A percentile compares a stretch with the other conserved stretches of the same genome.
Evolutionary conservation across 2,329 filamentous ascomycete species (phyloP).

Genomic region (Cadophora luteo-olivacea): DNA sequence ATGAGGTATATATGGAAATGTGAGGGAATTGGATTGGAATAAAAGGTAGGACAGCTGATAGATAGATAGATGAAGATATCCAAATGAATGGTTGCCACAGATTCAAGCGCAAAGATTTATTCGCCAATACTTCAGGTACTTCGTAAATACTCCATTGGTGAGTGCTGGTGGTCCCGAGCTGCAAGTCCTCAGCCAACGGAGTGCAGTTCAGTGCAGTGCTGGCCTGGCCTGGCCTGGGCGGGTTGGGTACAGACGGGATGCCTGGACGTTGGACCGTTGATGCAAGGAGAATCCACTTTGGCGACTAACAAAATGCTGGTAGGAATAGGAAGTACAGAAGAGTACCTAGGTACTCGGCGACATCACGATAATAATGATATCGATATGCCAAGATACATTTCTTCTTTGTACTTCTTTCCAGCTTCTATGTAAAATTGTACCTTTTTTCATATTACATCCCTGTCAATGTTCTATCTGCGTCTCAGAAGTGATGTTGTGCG

Average conservation of each 20-base stretch:
- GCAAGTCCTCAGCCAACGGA: conserved; percentile 6
- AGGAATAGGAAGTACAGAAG: background rate
- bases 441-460: background rate
- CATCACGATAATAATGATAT: background rate
- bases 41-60: background rate
- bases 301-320: background rate
- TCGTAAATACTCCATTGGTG: background rate
- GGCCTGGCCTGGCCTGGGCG: background rate
- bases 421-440: background rate
- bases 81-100: background rate
- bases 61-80: background rate
- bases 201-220: no score
- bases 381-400: background rate
- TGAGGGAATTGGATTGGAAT: background rate
- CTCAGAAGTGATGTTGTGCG: background rate
- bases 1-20: background rate
- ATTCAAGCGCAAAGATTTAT: background rate
- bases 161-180: conserved; percentile 5
- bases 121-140: background rate
- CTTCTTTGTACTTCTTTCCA: conserved; percentile 5
- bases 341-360: background rate
- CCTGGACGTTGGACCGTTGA: conserved; percentile 4
- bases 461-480: conserved; percentile 6
- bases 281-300: conserved; percentile 1
- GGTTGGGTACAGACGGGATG: conserved; percentile 1